phyloP scores from a whole-genome alignment of 306 rosid species.

The Medicago lupulina region DNA sequence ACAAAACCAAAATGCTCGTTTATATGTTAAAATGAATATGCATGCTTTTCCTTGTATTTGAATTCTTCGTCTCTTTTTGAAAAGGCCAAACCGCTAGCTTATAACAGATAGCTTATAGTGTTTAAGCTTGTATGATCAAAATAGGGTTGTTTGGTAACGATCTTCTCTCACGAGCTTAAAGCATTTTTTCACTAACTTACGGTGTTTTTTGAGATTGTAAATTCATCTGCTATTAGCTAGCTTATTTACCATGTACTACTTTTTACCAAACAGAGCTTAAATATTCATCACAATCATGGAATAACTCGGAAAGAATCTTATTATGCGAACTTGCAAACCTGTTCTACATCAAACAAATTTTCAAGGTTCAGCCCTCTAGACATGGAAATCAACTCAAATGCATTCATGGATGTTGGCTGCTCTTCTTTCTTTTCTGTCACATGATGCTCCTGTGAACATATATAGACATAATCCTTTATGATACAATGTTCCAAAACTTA shows the following conservation, averaged over 20 bases:
- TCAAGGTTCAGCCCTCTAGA: constrained; percentile 93
- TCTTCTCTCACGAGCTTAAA: not conserved
- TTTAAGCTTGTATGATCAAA: not conserved
- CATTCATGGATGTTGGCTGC: constrained; percentile 91
- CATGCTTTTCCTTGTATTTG: constrained; percentile 10
- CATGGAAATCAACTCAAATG: constrained; percentile 95
- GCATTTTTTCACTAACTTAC: too few species aligned
- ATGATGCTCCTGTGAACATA: constrained; percentile 85
- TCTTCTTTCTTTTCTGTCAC: constrained; percentile 96
- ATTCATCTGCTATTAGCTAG: not conserved
- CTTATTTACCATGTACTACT: not conserved
- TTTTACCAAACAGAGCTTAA: not conserved
- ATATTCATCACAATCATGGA: constrained; percentile 18
- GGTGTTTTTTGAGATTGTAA: too few species aligned
- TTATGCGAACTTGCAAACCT: constrained; percentile 57
- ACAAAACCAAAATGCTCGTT: not conserved
- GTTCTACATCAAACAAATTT: constrained; percentile 88
- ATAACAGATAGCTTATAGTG: too few species aligned
- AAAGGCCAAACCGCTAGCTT: not conserved
- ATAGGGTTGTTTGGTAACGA: not conserved
- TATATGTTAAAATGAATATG: not conserved
- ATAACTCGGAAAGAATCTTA: constrained; percentile 25
- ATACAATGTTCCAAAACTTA: constrained; percentile 36
- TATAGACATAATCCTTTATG: constrained; percentile 32
- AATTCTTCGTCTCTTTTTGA: not conserved